These are phyloP conservation scores for Pisolithus albus DNA, from an alignment of 768 basidiomycete genomes.

Conservation along the genomic window DNA sequence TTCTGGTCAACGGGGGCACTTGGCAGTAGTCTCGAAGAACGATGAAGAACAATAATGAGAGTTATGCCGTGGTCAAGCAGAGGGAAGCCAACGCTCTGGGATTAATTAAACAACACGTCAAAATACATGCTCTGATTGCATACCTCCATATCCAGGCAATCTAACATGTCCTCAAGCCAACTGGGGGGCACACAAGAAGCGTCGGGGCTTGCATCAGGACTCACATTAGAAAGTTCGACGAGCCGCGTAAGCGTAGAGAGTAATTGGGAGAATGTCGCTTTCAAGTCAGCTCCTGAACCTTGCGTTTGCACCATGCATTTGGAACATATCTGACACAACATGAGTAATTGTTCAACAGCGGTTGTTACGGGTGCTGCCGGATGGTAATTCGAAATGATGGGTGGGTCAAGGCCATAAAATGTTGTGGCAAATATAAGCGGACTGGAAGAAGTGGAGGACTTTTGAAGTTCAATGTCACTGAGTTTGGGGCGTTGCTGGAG, in stretches of 20 bases:
- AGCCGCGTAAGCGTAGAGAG: conserved; percentile 48
- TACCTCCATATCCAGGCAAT: conserved; percentile 52
- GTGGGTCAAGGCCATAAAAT: conserved; percentile 49
- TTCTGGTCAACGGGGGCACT: conserved; percentile 49
- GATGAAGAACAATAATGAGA: conserved; percentile 49
- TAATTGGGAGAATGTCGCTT: conserved; percentile 47
- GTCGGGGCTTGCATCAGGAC: conserved; percentile 24
- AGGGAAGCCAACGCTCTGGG: conserved; percentile 57
- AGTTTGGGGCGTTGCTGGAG: conserved; percentile 47
- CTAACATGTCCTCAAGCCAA: conserved; percentile 58
- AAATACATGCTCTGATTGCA: conserved; percentile 8
- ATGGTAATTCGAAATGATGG: conserved; percentile 20
- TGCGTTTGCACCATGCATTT: conserved; percentile 27
- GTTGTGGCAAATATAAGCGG: conserved; percentile 52
- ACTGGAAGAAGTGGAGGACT: conserved; percentile 25
- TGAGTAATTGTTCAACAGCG: conserved; percentile 48
- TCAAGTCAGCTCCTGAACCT: conserved; percentile 28
- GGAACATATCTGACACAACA: conserved; percentile 43
- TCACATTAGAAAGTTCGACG: conserved; percentile 34
- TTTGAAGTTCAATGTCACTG: conserved; percentile 31
- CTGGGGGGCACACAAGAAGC: conserved; percentile 54
- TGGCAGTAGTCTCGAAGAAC: conserved; percentile 44
- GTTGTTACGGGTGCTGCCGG: conserved; percentile 46
- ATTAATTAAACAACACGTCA: conserved; percentile 7
- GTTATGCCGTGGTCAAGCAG: conserved; percentile 59